Evolutionary conservation across 2,329 filamentous ascomycete species (phyloP).

Genomic region (Neofusicoccum ribis): DNA sequence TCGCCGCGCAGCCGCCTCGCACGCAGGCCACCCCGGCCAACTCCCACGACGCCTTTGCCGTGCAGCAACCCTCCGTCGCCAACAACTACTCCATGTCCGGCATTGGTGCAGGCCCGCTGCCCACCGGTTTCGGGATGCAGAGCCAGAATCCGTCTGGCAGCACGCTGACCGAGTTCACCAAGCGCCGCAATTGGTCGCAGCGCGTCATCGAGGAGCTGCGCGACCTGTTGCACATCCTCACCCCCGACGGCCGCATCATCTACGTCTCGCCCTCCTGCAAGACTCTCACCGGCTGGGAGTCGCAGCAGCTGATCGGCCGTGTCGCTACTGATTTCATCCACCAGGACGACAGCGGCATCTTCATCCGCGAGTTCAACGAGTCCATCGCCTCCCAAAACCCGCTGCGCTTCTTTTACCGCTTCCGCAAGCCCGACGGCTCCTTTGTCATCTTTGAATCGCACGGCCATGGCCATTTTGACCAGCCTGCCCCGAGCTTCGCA

Average conservation of each 20-base stretch:
- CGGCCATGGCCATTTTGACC: constrained; percentile 84
- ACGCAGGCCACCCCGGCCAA: constrained; percentile 27
- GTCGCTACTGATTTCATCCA: constrained; percentile 84
- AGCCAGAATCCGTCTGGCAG: constrained; percentile 48
- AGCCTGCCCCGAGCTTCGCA: constrained; percentile 63
- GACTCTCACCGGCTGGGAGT: constrained; percentile 71
- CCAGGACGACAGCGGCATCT: constrained; percentile 78
- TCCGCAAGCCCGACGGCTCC: constrained; percentile 70
- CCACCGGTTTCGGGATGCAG: constrained; percentile 53
- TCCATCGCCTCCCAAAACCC: constrained; percentile 78
- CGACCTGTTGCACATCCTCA: constrained; percentile 85
- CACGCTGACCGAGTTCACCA: constrained; percentile 66
- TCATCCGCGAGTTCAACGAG: constrained; percentile 85
- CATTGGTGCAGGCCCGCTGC: constrained; percentile 57
- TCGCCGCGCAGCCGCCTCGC: constrained; percentile 29
- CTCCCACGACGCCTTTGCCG: constrained; percentile 29
- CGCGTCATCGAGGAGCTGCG: constrained; percentile 86
- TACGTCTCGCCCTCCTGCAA: constrained; percentile 83
- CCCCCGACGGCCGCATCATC: constrained; percentile 77
- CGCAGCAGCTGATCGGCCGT: constrained; percentile 69
- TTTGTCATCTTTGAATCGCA: constrained; percentile 88
- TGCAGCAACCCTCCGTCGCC: constrained; percentile 23
- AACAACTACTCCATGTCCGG: constrained; percentile 37
- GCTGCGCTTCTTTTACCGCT: constrained; percentile 82
- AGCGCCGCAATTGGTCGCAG: constrained; percentile 77